These are phyloP conservation scores for Mikania micrantha DNA, from an alignment of 129 eudicot genomes.

Conservation along the genomic window DNA sequence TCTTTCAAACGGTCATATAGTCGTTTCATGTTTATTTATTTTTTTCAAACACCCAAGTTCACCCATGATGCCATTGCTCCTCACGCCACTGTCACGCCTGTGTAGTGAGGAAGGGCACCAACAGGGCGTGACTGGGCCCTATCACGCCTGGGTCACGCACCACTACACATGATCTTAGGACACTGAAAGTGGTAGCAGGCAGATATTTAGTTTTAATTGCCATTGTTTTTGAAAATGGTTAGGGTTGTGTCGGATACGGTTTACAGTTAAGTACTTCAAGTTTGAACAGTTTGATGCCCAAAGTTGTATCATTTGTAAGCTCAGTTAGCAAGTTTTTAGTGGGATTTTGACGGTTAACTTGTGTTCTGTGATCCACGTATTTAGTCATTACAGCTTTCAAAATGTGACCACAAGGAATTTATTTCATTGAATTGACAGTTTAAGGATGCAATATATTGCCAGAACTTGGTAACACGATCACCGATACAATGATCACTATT, in stretches of 20 bases:
- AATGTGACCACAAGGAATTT: background rate
- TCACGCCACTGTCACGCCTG: no score
- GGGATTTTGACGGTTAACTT: background rate
- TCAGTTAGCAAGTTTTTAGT: constrained; percentile 1
- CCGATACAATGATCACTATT: background rate
- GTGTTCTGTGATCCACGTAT: background rate
- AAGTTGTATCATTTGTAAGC: constrained; percentile 12
- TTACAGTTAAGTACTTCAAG: constrained; percentile 5
- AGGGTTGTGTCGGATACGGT: background rate
- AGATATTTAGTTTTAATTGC: constrained; percentile 13
- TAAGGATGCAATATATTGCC: no score
- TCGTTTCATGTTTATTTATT: no score
- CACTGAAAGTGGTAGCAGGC: constrained; percentile 1
- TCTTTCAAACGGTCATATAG: no score
- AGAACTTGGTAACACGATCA: background rate
- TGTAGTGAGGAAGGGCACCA: no score
- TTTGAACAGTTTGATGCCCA: constrained; percentile 5
- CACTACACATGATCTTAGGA: no score
- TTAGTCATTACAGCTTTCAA: background rate
- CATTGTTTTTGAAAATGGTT: background rate
- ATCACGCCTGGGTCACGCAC: no score
- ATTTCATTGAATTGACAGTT: background rate
- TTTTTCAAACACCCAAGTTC: no score
- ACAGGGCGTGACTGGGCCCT: no score
- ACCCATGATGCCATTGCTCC: no score